A percentile compares a stretch with the other conserved stretches of the same genome.
Evolutionary conservation across 2,329 filamentous ascomycete genomes (phyloP).

Genomic region (Metarhizium anisopliae): DNA sequence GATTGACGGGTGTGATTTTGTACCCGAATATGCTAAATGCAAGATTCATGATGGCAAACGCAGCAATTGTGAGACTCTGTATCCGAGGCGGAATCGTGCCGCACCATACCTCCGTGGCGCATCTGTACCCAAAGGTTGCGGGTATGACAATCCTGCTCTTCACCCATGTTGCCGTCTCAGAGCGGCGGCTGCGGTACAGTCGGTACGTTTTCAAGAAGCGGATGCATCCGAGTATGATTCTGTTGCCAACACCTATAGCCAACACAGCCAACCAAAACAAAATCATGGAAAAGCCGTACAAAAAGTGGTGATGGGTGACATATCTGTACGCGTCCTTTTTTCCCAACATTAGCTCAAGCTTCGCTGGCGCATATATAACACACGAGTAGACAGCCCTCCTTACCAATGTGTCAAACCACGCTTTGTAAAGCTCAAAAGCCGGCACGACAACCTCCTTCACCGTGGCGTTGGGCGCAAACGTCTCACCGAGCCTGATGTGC

Average conservation of each 20-base stretch:
- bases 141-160: conserved; percentile 26
- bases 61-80: conserved; percentile 30
- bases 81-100: conserved; percentile 34
- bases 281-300: conserved; percentile 28
- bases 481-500: conserved; percentile 20
- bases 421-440: conserved; percentile 20
- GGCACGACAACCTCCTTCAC: conserved; percentile 26
- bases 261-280: conserved; percentile 32
- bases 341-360: not conserved
- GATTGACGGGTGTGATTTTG: conserved; percentile 24
- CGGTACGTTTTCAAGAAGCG: conserved; percentile 1
- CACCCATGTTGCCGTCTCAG: conserved; percentile 16
- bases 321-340: conserved; percentile 20
- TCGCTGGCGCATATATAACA: not conserved
- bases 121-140: conserved; percentile 33
- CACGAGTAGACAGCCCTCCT: not conserved
- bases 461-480: not conserved
- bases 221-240: conserved; percentile 12
- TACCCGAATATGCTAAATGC: conserved; percentile 28
- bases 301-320: conserved; percentile 22
- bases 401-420: conserved; percentile 31
- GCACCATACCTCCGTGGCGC: conserved; percentile 34
- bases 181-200: not conserved
- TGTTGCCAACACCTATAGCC: conserved; percentile 25
- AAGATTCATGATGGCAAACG: conserved; percentile 30